Base-by-base conservation (phyloP, 176 grass and related monocot genomes). In the Saccharum spontaneum region DNA sequence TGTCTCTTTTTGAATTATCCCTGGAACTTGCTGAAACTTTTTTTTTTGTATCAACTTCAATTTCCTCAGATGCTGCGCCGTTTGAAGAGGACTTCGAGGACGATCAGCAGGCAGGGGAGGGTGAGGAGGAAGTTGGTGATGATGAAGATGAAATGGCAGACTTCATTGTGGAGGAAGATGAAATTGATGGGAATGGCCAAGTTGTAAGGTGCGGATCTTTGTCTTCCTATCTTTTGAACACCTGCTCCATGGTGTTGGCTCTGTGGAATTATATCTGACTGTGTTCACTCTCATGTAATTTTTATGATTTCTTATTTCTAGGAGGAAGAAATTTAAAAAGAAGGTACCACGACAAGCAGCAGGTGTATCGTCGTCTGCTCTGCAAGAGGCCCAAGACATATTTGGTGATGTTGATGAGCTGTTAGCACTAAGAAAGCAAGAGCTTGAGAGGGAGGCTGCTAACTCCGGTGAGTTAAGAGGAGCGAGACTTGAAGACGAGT, bases 371-470 rank as follows among this genome's bases (percentile, higher is more conserved):
- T 99, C 97, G 30, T 96, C 97, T 86, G 94, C 97, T 38, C 63
- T 97, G 77, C 94, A 96, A 79, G 97, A 97, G 83, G 90, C 97
- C 12, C 94, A 97, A 8, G 94, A 99, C 70, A 99, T 99, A 92
- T 99, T 99, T 82, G 97, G 97, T 81, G 97, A 99, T 80, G 94
- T 99, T 78, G 97, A 99, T 48, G 97, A 99, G 37, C 79, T 99
- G 18, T 67, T 97, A 44, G 82, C 78, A 46, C 81, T 84, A 57
- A 82, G 97, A 79, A 99, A 97, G 73, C 84, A 92, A 43, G 89
- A 88, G 18, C 88, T 99, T 64, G 94, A 94, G 70, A 91, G 87
- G 82, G 91, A 91, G 76, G 94, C 85, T 76, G 67, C 44, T 44
- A 81, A 70, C 55, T 76, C 88, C 1, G 79, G 78, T 39, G 86